Conservation (phyloP, 768 basidiomycete genomes). For the Boletus vinaceobasis region DNA sequence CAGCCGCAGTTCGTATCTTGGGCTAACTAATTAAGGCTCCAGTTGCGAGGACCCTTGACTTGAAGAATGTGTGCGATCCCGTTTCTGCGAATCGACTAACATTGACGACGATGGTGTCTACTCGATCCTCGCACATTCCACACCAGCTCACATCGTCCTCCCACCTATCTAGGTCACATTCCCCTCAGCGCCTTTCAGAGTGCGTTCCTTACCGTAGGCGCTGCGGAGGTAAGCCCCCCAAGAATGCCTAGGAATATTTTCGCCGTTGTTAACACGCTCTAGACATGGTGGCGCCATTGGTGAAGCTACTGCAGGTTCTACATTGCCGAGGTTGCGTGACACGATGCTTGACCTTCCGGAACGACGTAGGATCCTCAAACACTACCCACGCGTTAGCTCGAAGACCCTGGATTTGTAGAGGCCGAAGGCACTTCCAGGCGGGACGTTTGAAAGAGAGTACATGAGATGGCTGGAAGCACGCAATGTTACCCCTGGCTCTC, state of each 20-base stretch:
- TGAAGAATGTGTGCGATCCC: slow-evolving; percentile 71
- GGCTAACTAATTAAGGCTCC: slow-evolving; percentile 30
- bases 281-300: slow-evolving; percentile 98
- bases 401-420: slow-evolving; percentile 67
- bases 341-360: slow-evolving; percentile 74
- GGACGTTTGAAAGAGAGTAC: slow-evolving; percentile 84
- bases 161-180: slow-evolving; percentile 77
- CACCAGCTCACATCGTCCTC: slow-evolving; percentile 17
- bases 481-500: slow-evolving; percentile 88
- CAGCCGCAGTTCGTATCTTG: slow-evolving; percentile 6
- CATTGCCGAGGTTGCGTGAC: slow-evolving; percentile 72
- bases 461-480: slow-evolving; percentile 86
- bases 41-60: slow-evolving; percentile 72
- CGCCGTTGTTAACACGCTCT: not conserved
- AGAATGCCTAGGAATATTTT: not conserved
- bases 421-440: slow-evolving; percentile 65
- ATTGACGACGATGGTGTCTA: slow-evolving; percentile 8
- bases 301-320: slow-evolving; percentile 84
- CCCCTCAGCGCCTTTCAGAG: slow-evolving; percentile 82
- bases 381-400: slow-evolving; percentile 79
- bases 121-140: slow-evolving; percentile 17
- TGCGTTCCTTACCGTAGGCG: slow-evolving; percentile 79
- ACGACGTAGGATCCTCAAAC: slow-evolving; percentile 79
- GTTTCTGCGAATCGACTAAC: slow-evolving; percentile 3
- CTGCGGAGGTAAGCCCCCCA: slow-evolving; percentile 65